Base-by-base conservation (phyloP, 768 basidiomycete genomes). In the Leucocoprinus leucothites region DNA sequence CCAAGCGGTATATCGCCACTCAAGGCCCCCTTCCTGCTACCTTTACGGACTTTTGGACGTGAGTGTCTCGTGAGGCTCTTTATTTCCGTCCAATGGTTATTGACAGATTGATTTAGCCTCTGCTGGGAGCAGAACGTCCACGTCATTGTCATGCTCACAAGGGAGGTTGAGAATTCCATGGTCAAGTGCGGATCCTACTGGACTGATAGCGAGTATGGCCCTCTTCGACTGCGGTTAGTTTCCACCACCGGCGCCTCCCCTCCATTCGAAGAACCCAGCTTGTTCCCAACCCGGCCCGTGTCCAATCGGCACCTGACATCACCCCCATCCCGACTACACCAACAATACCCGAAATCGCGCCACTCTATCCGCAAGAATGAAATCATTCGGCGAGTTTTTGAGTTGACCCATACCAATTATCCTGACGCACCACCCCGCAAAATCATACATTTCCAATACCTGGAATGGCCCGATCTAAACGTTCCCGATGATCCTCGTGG, bases 401-500 rank as follows among this genome's bases (percentile, higher is more conserved):
- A 82, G 48, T 77, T 98, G 31, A 74, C 78, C 41, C 82, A 94
- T 61, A 70, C 70, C 1, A 75, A 74, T 25, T 82, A 86, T 60
- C 87, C 89, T 0, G 69, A 76, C 16, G 74, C 78, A 11, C 76
- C 80, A 2, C 75, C 86, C 1, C 77, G 92, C n/a, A 78, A 71
- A 55, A 77, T 98, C 14, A 79, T 87, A 0, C 96, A 98, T 64
- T 72, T 98, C 49, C 96, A 98, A 67, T 98, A 94, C 65, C 78
- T 95, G 36, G 87, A 89, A 36, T 98, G 96, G 96, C 93, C 95
- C 1, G 96, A 98, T 64, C 88, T 98, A 75, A 94, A 94, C 66
- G 93, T 98, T 11, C 96, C 96, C 0, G 84, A 87, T 11, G 85
- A 92, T 56, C 86, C 95, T 0, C 73, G 81, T 6, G 87, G 86